Conservation (phyloP, 805 yeast genomes). For the Wickerhamomyces hampshirensis region DNA sequence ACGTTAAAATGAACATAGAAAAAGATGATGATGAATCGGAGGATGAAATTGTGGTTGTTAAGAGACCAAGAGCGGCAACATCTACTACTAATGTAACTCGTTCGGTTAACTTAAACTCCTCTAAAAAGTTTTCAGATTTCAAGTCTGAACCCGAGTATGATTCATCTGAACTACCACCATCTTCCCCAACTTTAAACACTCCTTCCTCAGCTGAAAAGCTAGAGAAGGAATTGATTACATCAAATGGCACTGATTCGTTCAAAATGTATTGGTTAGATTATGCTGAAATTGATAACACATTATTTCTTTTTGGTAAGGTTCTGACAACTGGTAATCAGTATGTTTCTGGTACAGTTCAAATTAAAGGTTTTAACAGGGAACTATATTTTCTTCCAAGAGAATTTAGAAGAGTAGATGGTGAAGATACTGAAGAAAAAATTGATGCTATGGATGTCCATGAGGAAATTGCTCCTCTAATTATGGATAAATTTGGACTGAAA, state of each 20-base stretch:
- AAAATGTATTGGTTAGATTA: slow-evolving; percentile 90
- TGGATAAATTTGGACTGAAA: slow-evolving; percentile 57
- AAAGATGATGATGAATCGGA: slow-evolving; percentile 44
- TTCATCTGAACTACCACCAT: slow-evolving; percentile 7
- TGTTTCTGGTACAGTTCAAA: slow-evolving; percentile 73
- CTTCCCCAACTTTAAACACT: slow-evolving; percentile 15
- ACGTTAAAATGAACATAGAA: slow-evolving; percentile 1
- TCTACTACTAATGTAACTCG: slow-evolving; percentile 34
- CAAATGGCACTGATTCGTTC: slow-evolving; percentile 36
- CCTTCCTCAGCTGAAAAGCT: slow-evolving; percentile 13
- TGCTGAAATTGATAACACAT: slow-evolving; percentile 64
- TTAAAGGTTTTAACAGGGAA: slow-evolving; percentile 65
- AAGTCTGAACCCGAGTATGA: slow-evolving; percentile 8
- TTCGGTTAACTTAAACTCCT: slow-evolving; percentile 36
- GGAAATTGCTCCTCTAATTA: slow-evolving; percentile 64
- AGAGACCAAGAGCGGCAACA: slow-evolving; percentile 42
- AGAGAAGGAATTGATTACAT: slow-evolving; percentile 19
- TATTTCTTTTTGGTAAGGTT: slow-evolving; percentile 79
- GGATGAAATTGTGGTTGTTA: slow-evolving; percentile 51
- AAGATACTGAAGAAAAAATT: slow-evolving; percentile 34
- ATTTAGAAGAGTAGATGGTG: slow-evolving; percentile 39
- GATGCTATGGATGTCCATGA: slow-evolving; percentile 66
- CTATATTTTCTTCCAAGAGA: slow-evolving; percentile 73
- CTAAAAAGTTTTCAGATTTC: slow-evolving; percentile 6
- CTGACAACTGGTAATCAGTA: slow-evolving; percentile 50